Conservation (phyloP, 768 basidiomycete genomes). For the Boletus bicolor region DNA sequence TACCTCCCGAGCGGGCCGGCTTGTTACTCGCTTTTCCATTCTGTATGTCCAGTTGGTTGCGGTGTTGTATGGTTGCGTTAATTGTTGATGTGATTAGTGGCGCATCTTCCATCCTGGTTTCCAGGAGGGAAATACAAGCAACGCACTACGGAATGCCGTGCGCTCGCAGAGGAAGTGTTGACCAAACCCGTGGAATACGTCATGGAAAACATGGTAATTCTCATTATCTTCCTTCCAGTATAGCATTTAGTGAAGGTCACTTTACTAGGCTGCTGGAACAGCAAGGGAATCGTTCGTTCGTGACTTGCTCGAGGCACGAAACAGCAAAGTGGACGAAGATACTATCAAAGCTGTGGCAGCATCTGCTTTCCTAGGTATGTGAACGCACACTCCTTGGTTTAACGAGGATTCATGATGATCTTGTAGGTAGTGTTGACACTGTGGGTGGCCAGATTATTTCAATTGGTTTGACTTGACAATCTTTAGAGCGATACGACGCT, state of each 20-base stretch:
- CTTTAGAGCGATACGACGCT: slow-evolving; percentile 15
- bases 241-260: background rate
- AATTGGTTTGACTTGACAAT: background rate
- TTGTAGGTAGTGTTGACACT: slow-evolving; percentile 27
- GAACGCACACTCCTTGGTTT: background rate
- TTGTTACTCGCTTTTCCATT: slow-evolving; percentile 25
- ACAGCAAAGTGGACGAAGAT: slow-evolving; percentile 1
- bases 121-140: slow-evolving; percentile 31
- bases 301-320: slow-evolving; percentile 10
- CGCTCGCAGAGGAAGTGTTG: slow-evolving; percentile 23
- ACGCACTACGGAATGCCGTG: slow-evolving; percentile 15
- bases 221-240: background rate
- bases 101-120: slow-evolving; percentile 33
- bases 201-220: slow-evolving; percentile 19
- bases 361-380: slow-evolving; percentile 23
- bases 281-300: slow-evolving; percentile 22
- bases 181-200: slow-evolving; percentile 22
- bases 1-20: slow-evolving; percentile 24
- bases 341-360: slow-evolving; percentile 23
- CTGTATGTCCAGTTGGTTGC: slow-evolving; percentile 12
- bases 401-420: background rate
- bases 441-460: slow-evolving; percentile 7
- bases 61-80: background rate
- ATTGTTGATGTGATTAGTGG: slow-evolving; percentile 10
- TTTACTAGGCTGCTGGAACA: slow-evolving; percentile 16